Evolutionary conservation across 208 protist genomes (phyloP), one percentile per base, ranked within the genome.

Genomic region (Trypanosoma mega): DNA sequence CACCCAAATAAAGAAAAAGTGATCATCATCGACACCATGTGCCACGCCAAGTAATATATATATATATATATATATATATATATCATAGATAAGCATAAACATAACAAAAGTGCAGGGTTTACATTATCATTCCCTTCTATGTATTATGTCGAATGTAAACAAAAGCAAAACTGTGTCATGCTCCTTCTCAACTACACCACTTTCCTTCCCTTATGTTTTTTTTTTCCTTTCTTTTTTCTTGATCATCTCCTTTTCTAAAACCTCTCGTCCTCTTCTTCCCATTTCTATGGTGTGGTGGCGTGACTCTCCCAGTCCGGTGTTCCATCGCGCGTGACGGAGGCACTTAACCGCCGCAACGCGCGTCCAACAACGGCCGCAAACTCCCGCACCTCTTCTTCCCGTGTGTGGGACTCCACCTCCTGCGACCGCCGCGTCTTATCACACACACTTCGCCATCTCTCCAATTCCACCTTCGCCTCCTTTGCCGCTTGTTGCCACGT

Each of bases 281-380:
- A n/a, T n/a, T n/a, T n/a, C n/a, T n/a, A n/a, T n/a, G n/a, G n/a
- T n/a, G n/a, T n/a, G n/a, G n/a, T n/a, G n/a, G n/a, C n/a, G n/a
- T n/a, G n/a, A n/a, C n/a, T n/a, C n/a, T n/a, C n/a, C n/a, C n/a
- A n/a, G n/a, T n/a, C n/a, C n/a, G n/a, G n/a, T n/a, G n/a, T 47
- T 26, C 43, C 23, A 47, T 20, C 23, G 23, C 36, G 36, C 8
- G 11, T 14, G 14, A 41, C 36, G 14, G 33, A 20, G 9, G 45
- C 37, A 12, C 44, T 48, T 5, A 64, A 55, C 58, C 27, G 53
- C 0, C 36, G 58, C 21, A 64, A 18, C 18, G 58, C 58, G 34
- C 48, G 48, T 48, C 47, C 36, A 16, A 64, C 58, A 0, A 29
- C 14, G 9, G 47, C 27, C 0, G 36, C 31, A 34, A 64, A 64